phyloP scores from a whole-genome alignment of 1,284 basidiomycete genomes.

The Naganishia liquefaciens region DNA sequence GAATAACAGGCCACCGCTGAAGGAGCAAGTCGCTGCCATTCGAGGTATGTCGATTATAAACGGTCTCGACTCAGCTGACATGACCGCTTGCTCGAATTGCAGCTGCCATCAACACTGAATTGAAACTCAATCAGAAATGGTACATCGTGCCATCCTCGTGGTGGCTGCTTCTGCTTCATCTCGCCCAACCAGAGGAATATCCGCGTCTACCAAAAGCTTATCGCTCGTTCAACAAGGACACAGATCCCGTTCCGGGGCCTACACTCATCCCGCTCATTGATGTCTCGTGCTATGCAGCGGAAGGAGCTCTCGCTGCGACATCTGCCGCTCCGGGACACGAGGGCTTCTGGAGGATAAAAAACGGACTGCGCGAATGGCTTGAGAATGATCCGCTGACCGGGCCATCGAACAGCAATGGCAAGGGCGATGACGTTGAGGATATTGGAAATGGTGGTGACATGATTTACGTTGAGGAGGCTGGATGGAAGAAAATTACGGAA shows the following conservation, averaged over 20 bases:
- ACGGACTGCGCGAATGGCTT: conserved; percentile 25
- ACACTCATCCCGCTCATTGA: conserved; percentile 37
- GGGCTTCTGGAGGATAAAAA: conserved; percentile 26
- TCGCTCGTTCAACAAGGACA: conserved; percentile 30
- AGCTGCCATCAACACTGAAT: conserved; percentile 44
- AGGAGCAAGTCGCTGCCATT: conserved; percentile 28
- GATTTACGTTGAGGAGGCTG: conserved; percentile 71
- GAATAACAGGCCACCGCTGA: conserved; percentile 9
- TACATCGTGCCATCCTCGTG: conserved; percentile 47
- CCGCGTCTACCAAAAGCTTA: conserved; percentile 32
- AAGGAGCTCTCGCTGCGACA: conserved; percentile 23
- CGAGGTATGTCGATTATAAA: conserved; percentile 16
- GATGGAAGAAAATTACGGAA: conserved; percentile 67
- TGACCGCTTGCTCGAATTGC: background rate
- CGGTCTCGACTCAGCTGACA: no score
- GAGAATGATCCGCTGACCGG: conserved; percentile 9
- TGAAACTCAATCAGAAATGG: conserved; percentile 40
- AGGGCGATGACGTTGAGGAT: conserved; percentile 58
- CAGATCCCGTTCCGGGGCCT: background rate
- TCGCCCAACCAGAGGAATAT: conserved; percentile 31
- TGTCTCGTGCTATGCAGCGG: conserved; percentile 9
- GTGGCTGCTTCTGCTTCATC: conserved; percentile 39
- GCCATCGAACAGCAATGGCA: conserved; percentile 37
- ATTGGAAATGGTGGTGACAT: conserved; percentile 68
- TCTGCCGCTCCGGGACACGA: conserved; percentile 29